Evolutionary conservation across 495 filamentous ascomycete species (phyloP).

Genomic region (Pseudomonodictys pantanalensis): DNA sequence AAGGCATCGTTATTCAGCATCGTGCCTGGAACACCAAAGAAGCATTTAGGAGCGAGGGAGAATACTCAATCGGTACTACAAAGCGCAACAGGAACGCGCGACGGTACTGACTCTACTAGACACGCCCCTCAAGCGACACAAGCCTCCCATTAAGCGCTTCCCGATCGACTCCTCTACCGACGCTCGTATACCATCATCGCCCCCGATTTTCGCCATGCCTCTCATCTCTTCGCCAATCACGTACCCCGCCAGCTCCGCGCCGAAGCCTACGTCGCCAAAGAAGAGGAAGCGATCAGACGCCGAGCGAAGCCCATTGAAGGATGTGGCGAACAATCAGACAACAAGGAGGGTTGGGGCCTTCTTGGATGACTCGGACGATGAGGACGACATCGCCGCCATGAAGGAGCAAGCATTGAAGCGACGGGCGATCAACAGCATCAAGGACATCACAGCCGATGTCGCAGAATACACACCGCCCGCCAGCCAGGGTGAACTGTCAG

Average conservation of each 20-base stretch:
- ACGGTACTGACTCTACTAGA: slow-evolving; percentile 19
- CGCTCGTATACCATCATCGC: slow-evolving; percentile 33
- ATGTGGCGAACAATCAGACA: slow-evolving; percentile 25
- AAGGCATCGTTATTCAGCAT: slow-evolving; percentile 62
- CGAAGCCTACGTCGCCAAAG: slow-evolving; percentile 39
- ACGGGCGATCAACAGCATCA: slow-evolving; percentile 16
- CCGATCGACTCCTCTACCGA: slow-evolving; percentile 7
- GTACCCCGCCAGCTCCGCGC: slow-evolving; percentile 57
- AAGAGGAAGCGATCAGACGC: slow-evolving; percentile 32
- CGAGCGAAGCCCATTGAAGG: slow-evolving; percentile 30
- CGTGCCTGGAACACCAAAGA: slow-evolving; percentile 57
- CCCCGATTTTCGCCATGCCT: slow-evolving; percentile 54
- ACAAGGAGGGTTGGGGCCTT: slow-evolving; percentile 24
- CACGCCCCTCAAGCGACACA: slow-evolving; percentile 14
- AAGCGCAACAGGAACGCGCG: not conserved
- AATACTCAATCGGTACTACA: slow-evolving; percentile 45
- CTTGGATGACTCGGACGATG: slow-evolving; percentile 37
- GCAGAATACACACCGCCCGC: slow-evolving; percentile 21
- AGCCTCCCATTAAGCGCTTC: not conserved
- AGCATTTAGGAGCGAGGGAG: slow-evolving; percentile 63
- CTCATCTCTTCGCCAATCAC: slow-evolving; percentile 60
- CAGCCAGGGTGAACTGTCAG: slow-evolving; percentile 19
- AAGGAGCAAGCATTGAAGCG: slow-evolving; percentile 25
- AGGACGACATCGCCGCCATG: slow-evolving; percentile 27
- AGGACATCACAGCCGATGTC: not conserved